These are phyloP conservation scores for Wickerhamiella spandovensis DNA, from an alignment of 805 yeast species.

Conservation along the genomic window DNA sequence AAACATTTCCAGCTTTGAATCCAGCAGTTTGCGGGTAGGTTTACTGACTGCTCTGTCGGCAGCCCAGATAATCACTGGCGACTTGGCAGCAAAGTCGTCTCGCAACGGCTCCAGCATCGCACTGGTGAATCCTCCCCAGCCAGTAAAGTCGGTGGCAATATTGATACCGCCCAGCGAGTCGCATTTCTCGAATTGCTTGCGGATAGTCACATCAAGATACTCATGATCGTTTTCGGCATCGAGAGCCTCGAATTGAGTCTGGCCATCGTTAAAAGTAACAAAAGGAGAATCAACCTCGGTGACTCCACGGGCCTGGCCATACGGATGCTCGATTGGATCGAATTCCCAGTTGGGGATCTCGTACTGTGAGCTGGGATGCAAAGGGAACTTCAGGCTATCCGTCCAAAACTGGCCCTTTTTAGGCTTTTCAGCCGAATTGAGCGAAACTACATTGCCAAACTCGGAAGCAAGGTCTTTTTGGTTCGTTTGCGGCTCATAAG, in stretches of 20 bases:
- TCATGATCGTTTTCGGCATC: conserved; percentile 23
- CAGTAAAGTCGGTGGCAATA: conserved; percentile 49
- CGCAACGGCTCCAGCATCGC: conserved; percentile 39
- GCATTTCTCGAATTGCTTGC: conserved; percentile 57
- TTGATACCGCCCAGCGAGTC: conserved; percentile 65
- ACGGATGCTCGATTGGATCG: conserved; percentile 11
- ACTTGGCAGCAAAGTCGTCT: conserved; percentile 29
- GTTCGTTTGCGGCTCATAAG: neutral
- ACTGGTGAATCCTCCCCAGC: conserved; percentile 71
- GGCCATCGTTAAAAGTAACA: conserved; percentile 36
- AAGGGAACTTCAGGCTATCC: conserved; percentile 42
- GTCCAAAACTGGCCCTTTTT: neutral
- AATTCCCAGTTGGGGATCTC: conserved; percentile 48
- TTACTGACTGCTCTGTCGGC: conserved; percentile 1
- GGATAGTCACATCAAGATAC: conserved; percentile 48
- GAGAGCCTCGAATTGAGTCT: conserved; percentile 37
- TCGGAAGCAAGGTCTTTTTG: conserved; percentile 29
- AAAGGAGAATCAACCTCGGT: conserved; percentile 13
- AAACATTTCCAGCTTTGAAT: conserved; percentile 11
- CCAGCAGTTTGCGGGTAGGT: neutral
- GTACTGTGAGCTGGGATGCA: conserved; percentile 46
- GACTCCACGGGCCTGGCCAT: neutral
- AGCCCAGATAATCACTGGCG: conserved; percentile 14
- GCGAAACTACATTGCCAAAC: conserved; percentile 34
- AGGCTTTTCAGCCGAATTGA: neutral